These are phyloP conservation scores for Pythium folliculosum DNA, from an alignment of 352 stramenopile genomes.

Conservation along the genomic window DNA sequence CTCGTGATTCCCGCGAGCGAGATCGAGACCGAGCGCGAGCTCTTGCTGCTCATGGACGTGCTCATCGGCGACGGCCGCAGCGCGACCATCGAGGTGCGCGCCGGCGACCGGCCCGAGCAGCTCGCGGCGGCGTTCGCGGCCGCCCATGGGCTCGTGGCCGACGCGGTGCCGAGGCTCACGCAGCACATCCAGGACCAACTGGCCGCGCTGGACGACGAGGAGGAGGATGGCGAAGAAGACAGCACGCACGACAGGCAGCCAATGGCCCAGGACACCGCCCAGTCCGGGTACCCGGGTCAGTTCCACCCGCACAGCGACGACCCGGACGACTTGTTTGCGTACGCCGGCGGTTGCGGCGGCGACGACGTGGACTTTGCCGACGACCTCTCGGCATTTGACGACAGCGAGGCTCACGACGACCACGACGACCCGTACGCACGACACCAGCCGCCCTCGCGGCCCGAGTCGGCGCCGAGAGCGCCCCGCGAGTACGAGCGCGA, in stretches of 20 bases:
- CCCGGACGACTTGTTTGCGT: no score
- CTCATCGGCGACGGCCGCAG: conserved; percentile 68
- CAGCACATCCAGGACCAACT: conserved; percentile 67
- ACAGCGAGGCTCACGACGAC: neutral
- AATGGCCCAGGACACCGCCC: no score
- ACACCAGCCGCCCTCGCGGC: neutral
- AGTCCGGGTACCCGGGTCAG: no score
- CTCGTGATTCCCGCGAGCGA: no score
- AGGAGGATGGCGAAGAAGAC: neutral
- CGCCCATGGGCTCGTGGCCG: conserved; percentile 47
- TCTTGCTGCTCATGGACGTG: conserved; percentile 78
- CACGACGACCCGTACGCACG: neutral
- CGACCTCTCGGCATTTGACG: conserved; percentile 7
- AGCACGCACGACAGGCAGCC: no score
- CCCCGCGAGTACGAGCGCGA: conserved; percentile 55
- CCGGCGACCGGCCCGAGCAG: conserved; percentile 44
- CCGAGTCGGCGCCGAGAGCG: neutral
- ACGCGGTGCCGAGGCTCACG: conserved; percentile 55
- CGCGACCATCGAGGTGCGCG: conserved; percentile 71
- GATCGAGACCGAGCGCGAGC: conserved; percentile 28
- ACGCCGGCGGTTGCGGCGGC: no score
- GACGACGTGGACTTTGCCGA: conserved; percentile 1
- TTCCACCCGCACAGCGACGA: no score
- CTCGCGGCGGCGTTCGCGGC: conserved; percentile 55
- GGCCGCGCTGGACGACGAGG: conserved; percentile 34